phyloP scores from a whole-genome alignment of 2,329 filamentous ascomycete species.

The Colletotrichum sojae region DNA sequence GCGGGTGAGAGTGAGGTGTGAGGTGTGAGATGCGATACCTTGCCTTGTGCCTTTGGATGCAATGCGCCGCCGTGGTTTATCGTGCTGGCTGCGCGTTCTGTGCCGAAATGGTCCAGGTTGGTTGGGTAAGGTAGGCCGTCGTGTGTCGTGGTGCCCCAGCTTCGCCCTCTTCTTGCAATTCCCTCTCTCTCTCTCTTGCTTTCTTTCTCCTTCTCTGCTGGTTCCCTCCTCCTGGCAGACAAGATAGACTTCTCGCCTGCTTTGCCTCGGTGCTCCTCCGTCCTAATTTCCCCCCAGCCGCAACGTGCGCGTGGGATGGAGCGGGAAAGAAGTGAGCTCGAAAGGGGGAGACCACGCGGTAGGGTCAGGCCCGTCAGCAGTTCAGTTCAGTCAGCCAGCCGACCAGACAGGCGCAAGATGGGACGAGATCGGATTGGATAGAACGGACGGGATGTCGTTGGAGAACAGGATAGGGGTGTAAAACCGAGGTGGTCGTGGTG shows the following conservation, averaged over 20 bases:
- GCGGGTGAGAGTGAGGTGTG: too few relatives aligned
- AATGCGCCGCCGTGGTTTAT: neutral
- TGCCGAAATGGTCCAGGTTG: neutral
- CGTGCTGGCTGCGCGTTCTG: neutral
- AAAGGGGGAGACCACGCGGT: neutral
- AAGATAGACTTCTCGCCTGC: too few relatives aligned
- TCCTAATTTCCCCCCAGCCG: too few relatives aligned
- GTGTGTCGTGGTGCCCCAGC: too few relatives aligned
- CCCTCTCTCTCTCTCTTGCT: too few relatives aligned
- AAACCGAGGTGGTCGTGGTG: slow-evolving; percentile 2
- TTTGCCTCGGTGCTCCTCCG: too few relatives aligned
- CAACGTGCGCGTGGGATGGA: too few relatives aligned
- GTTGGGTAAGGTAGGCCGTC: neutral
- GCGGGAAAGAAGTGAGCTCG: neutral
- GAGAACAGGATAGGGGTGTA: slow-evolving; percentile 7
- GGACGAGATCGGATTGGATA: neutral
- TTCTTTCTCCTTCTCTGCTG: too few relatives aligned
- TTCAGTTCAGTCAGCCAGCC: too few relatives aligned
- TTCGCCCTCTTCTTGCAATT: too few relatives aligned
- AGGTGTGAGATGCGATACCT: slow-evolving; percentile 24
- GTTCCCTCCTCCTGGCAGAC: too few relatives aligned
- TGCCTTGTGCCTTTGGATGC: slow-evolving; percentile 18
- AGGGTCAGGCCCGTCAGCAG: neutral
- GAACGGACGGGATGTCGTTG: neutral
- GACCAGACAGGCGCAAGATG: neutral